Base-by-base conservation (phyloP, 2,329 filamentous ascomycete species). In the Cladosporium sp. region DNA sequence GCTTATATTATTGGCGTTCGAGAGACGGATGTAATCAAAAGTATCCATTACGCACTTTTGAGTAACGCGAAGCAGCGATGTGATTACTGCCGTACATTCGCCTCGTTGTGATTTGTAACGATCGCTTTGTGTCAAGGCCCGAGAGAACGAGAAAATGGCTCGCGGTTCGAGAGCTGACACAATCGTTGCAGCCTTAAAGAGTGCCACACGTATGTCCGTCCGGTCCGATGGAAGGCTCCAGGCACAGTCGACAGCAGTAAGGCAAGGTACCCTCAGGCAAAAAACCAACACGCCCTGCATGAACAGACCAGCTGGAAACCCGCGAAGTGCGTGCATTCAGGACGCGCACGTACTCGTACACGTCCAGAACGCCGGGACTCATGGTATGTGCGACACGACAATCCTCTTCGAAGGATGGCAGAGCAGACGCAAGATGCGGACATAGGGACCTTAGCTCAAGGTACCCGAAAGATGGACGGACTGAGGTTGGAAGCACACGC, bases 241-340 rank as follows among this genome's bases (percentile, higher is more conserved):
- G 39, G 39, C 39, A 46, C 39, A 21, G n/a, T 46, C 39, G n/a
- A 46, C 21, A n/a, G n/a, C 21, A 21, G 39, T 13, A 46, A n/a
- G 3, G 16, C 21, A 32, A n/a, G n/a, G n/a, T n/a, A n/a, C n/a
- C 51, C 28, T 54, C 16, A 54, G 51, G 51, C 51, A 54, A 54
- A 28, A n/a, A 32, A n/a, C 26, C 51, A 53, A 54, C 51, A 54
- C 26, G 11, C 51, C 51, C 51, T 54, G 51, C 51, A 32, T 54
- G 51, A 23, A 54, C 51, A 54, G 21, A n/a, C 26, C 51, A 30
- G 51, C 51, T 54, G 51, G 30, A 54, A 21, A 5, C 16, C 26
- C 48, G 6, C 21, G 18, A 16, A 51, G 13, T 51, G 18, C 51
- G 26, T 54, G 30, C 51, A 21, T 2, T 11, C 18, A 54, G 18